These are phyloP conservation scores for Piper longum DNA, from an alignment of 164 flowering plant genomes.

Conservation along the genomic window DNA sequence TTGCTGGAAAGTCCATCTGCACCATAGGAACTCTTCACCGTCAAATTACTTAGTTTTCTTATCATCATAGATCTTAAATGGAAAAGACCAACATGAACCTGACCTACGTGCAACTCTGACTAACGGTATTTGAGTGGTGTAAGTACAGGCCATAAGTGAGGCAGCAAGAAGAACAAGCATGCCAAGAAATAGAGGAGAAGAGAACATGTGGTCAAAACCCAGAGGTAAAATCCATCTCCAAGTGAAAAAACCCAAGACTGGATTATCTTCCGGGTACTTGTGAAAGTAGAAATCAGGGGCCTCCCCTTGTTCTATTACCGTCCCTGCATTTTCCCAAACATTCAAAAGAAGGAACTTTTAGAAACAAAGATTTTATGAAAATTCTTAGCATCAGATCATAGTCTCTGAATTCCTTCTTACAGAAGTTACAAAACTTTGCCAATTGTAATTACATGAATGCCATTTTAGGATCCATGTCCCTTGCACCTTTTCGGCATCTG, in stretches of 20 bases:
- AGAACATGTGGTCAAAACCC: constrained; percentile 89
- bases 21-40: constrained; percentile 10
- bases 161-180: constrained; percentile 58
- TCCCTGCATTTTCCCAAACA: constrained; percentile 33
- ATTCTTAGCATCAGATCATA: too few relatives aligned
- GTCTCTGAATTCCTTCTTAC: too few relatives aligned
- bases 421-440: too few relatives aligned
- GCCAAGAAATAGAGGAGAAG: constrained; percentile 83
- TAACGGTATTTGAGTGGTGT: constrained; percentile 90
- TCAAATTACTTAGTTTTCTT: not conserved
- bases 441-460: too few relatives aligned
- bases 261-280: constrained; percentile 78
- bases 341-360: not conserved
- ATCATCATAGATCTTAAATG: not conserved
- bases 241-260: constrained; percentile 46
- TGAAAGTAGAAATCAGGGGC: constrained; percentile 68
- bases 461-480: too few relatives aligned
- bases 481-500: too few relatives aligned
- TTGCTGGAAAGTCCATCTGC: constrained; percentile 70
- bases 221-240: constrained; percentile 86
- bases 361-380: not conserved
- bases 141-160: constrained; percentile 96
- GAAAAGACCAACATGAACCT: constrained; percentile 9
- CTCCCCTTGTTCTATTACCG: constrained; percentile 88
- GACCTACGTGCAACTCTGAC: constrained; percentile 96